Percentiles rank a stretch among this genome's conserved stretches.
phyloP scores from a whole-genome alignment of 495 filamentous ascomycete species.

The Penicillium cosmopolitanum region DNA sequence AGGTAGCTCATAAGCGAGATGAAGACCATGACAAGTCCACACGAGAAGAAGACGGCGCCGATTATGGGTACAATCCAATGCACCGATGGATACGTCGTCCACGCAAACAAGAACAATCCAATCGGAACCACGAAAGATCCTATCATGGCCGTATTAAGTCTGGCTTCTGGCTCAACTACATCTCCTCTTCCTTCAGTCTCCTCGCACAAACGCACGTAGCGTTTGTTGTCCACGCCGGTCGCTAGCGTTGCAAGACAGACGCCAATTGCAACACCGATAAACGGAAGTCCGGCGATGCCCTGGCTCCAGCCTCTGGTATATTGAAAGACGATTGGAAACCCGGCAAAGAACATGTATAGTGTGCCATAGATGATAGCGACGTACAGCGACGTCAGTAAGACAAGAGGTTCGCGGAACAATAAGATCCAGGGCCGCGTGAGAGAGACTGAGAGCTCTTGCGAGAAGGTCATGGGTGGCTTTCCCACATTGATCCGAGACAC shows the following conservation, averaged over 20 bases:
- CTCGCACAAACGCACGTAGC: slow-evolving; percentile 56
- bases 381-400: slow-evolving; percentile 37
- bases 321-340: slow-evolving; percentile 75
- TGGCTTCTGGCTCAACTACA: background rate
- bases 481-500: background rate
- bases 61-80: slow-evolving; percentile 77
- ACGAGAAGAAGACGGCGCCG: slow-evolving; percentile 21
- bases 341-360: slow-evolving; percentile 83
- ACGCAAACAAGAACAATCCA: slow-evolving; percentile 75
- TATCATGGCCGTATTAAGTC: slow-evolving; percentile 26
- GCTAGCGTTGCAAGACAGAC: slow-evolving; percentile 28
- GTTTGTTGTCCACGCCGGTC: slow-evolving; percentile 55
- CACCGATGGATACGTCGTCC: slow-evolving; percentile 72
- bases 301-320: slow-evolving; percentile 68
- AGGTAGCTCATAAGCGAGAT: background rate
- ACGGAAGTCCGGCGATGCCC: slow-evolving; percentile 68
- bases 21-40: slow-evolving; percentile 1
- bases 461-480: background rate
- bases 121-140: slow-evolving; percentile 63
- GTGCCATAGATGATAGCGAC: slow-evolving; percentile 68
- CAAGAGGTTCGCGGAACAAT: background rate
- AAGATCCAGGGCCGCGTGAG: background rate
- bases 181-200: background rate
- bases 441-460: background rate
- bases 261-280: slow-evolving; percentile 74